Percentiles rank a stretch among this genome's conserved stretches.
phyloP scores from a whole-genome alignment of 208 protist species.

The Leishmania braziliensis region DNA sequence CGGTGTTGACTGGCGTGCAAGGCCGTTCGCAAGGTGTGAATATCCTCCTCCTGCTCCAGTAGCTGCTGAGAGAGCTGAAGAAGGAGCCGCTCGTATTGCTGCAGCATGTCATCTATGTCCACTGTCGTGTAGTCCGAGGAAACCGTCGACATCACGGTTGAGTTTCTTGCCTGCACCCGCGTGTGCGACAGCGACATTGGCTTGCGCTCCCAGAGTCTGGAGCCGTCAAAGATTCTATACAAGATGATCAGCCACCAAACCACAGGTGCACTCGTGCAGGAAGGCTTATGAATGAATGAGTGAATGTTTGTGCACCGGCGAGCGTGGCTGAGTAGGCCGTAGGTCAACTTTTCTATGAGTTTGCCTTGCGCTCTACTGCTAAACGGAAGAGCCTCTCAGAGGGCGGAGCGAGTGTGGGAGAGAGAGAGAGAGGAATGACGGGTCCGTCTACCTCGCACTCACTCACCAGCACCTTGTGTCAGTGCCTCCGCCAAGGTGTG shows the following conservation, averaged over 20 bases:
- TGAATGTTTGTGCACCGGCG: background rate
- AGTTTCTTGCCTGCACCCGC: background rate
- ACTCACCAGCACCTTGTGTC: background rate
- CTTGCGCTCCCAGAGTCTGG: background rate
- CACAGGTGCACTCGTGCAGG: background rate
- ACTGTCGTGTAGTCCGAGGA: conserved; percentile 9
- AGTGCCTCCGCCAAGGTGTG: background rate
- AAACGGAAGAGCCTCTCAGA: background rate
- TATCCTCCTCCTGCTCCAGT: conserved; percentile 59
- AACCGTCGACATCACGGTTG: background rate
- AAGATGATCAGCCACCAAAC: too few relatives aligned
- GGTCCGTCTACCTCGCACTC: background rate
- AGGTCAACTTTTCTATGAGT: background rate
- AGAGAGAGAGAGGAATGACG: background rate
- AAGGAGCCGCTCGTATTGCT: conserved; percentile 52
- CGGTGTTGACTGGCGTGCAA: background rate
- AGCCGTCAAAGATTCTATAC: background rate
- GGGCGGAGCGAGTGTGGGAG: background rate
- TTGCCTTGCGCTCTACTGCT: background rate
- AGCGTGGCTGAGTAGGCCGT: background rate
- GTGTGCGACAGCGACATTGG: background rate
- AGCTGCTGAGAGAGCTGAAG: conserved; percentile 49
- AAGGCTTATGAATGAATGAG: background rate
- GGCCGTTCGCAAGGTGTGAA: conserved; percentile 30
- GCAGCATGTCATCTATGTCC: conserved; percentile 15